Evolutionary conservation across 768 basidiomycete genomes (phyloP).

Genomic region (Gyrodon lividus): DNA sequence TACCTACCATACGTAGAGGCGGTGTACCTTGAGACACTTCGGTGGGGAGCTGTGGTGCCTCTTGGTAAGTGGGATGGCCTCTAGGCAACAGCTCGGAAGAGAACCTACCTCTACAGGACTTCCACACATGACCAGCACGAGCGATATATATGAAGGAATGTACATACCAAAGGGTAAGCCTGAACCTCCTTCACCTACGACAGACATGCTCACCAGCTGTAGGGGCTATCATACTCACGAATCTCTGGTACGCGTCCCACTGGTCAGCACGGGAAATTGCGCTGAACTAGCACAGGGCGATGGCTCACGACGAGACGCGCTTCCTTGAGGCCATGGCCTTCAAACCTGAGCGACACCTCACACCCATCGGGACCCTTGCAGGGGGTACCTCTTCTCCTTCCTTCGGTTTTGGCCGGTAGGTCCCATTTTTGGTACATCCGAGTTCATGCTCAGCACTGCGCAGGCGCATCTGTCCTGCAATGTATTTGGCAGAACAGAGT

Average conservation of each 20-base stretch:
- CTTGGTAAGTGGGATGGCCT: conserved; percentile 8
- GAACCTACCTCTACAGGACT: background rate
- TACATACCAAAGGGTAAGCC: conserved; percentile 10
- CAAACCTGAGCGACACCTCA: conserved; percentile 51
- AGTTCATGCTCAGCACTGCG: background rate
- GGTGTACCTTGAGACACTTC: too few species aligned
- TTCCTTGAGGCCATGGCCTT: conserved; percentile 53
- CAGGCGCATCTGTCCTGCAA: conserved; percentile 24
- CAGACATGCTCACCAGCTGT: background rate
- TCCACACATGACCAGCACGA: conserved; percentile 8
- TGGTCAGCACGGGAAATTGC: background rate
- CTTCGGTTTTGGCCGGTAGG: conserved; percentile 8
- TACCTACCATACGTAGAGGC: conserved; percentile 22
- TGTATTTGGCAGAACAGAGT: conserved; percentile 23
- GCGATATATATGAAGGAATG: conserved; percentile 7
- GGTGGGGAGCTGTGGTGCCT: too few species aligned
- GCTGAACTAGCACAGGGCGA: conserved; percentile 28
- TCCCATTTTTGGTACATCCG: background rate
- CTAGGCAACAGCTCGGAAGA: background rate
- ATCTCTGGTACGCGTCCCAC: conserved; percentile 2
- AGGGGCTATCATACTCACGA: conserved; percentile 1
- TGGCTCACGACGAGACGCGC: conserved; percentile 46
- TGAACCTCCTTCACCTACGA: too few species aligned
- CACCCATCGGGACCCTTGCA: background rate
- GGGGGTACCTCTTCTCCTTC: background rate